phyloP scores from a whole-genome alignment of 2,329 filamentous ascomycete genomes.

The Ceratocystiopsis sp. region DNA sequence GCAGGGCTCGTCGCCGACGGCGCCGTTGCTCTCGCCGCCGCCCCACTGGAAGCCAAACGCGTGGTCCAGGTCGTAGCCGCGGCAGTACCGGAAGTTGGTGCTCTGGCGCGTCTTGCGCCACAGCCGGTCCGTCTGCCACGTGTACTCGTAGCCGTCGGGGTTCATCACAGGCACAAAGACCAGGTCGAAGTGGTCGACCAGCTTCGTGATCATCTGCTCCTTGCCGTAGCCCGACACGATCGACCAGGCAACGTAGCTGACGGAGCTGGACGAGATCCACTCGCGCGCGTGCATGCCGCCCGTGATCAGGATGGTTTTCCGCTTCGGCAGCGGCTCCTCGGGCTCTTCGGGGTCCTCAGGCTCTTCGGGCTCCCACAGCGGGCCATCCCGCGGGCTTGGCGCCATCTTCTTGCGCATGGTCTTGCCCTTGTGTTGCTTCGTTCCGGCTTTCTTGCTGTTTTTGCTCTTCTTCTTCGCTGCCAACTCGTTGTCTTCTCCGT shows the following conservation, averaged over 20 bases:
- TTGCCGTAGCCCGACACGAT: constrained; percentile 73
- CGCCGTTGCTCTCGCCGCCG: constrained; percentile 15
- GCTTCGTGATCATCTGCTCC: constrained; percentile 49
- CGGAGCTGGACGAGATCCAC: constrained; percentile 88
- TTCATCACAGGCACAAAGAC: constrained; percentile 81
- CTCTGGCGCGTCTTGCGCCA: constrained; percentile 91
- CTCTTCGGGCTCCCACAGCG: neutral
- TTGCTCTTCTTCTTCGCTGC: no score
- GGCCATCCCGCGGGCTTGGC: no score
- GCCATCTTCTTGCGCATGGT: neutral
- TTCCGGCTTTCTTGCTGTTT: no score
- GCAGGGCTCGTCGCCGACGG: constrained; percentile 57
- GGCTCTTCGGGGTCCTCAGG: neutral
- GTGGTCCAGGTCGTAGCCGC: constrained; percentile 77
- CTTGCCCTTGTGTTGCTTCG: neutral
- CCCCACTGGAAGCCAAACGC: constrained; percentile 79
- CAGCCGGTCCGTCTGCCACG: constrained; percentile 77
- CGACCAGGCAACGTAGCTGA: constrained; percentile 79
- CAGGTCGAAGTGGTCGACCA: constrained; percentile 74
- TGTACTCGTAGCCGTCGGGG: constrained; percentile 87
- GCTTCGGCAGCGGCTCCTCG: constrained; percentile 1
- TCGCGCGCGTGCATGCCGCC: constrained; percentile 87
- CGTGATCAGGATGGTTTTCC: constrained; percentile 33
- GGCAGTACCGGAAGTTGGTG: constrained; percentile 68
- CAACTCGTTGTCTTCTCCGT: constrained; percentile 9